Evolutionary conservation across 306 rosid genomes (phyloP), one percentile per base, ranked within the genome.

Genomic region (Trifolium dubium): DNA sequence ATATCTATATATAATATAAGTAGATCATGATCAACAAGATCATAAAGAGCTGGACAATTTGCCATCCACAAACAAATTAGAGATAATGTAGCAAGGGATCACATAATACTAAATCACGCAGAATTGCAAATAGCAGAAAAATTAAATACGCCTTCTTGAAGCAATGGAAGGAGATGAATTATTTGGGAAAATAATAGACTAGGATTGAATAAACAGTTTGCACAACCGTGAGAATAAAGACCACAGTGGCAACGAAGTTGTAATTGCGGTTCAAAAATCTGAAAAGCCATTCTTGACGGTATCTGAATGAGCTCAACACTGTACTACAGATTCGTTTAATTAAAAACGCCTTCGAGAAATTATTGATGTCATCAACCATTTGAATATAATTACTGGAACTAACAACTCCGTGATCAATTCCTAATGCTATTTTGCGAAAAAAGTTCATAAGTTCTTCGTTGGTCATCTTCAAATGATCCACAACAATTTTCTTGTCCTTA

Each of bases 181-280:
- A 23, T 41, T 10, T 41, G 35, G 17, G 35, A 2, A 18, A 19
- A 18, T 64, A 1, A 39, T 64, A 64, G 15, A 5, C n/a, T 19
- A 64, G 10, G 53, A 64, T 19, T 40, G 70, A 3, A 64, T 40
- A 64, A 40, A 40, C 14, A 40, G 34, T 40, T 11, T 64, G 70
- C 10, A 40, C 34, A 39, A 64, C 10, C 10, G 35, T 11, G 53
- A 43, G 35, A 23, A 41, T 2, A 65, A 3, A 3, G 2, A 65
- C 1, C 37, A 43, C 17, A 8, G 32, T 18, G 13, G 31, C 69
- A 9, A 39, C 51, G 3, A 37, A 64, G 51, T 64, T 39, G 32
- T 43, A 65, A 54, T 14, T 8, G 5, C 17, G 15, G 46, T 15
- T 32, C 60, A 49, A 4, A 68, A 49, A 68, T 12, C 3, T 29